A percentile compares a stretch with the other conserved stretches of the same genome.
These are phyloP conservation scores for Eragrostis tef DNA, from an alignment of 202 grass and related monocot species.

Conservation along the genomic window DNA sequence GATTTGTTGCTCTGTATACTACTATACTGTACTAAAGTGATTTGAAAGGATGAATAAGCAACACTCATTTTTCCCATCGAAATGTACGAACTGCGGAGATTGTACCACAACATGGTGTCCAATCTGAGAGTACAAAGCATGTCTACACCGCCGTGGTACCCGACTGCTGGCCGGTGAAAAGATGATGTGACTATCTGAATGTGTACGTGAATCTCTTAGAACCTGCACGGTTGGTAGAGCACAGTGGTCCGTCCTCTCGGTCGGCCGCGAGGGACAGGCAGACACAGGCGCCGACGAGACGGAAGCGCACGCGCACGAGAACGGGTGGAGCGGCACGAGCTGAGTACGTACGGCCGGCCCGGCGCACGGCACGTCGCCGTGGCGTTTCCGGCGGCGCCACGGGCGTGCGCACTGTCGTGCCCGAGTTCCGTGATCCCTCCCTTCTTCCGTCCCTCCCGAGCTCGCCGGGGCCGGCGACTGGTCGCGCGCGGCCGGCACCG, in stretches of 20 bases:
- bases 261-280: background rate
- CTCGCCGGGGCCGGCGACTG: background rate
- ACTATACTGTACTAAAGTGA: background rate
- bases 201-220: background rate
- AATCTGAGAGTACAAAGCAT: background rate
- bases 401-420: background rate
- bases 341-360: no score
- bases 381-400: background rate
- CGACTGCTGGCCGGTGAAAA: background rate
- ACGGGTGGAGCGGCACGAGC: background rate
- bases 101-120: background rate
- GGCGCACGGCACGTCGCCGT: background rate
- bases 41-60: conserved; percentile 20
- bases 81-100: background rate
- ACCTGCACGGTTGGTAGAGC: background rate
- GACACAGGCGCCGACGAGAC: background rate
- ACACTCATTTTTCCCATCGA: background rate
- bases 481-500: background rate
- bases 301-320: background rate
- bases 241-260: background rate
- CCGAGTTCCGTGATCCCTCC: background rate
- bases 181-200: background rate
- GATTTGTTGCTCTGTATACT: background rate
- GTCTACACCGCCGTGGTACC: no score
- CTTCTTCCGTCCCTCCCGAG: background rate